Base-by-base conservation (phyloP, 108 stramenopile species). In the Mayamaea pseudoterrestris region DNA sequence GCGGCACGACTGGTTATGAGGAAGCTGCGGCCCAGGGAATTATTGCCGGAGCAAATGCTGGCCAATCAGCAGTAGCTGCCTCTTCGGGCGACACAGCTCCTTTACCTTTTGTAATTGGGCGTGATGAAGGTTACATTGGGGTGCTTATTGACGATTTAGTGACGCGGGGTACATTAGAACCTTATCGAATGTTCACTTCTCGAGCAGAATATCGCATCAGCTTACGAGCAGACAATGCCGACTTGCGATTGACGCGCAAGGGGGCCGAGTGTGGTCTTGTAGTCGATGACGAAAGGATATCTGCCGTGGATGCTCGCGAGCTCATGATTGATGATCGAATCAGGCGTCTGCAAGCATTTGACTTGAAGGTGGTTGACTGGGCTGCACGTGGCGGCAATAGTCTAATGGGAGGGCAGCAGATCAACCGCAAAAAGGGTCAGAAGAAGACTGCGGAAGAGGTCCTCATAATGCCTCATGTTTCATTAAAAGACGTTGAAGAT, bases 1-100 rank as follows among this genome's bases (percentile, higher is more conserved):
- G 94, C 60, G 95, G 97, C 7, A 98, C 97, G 7, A 98, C 97
- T 7, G 97, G 97, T 14, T 98, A 98, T 60, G 97, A 98, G 69
- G 97, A 98, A 61, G 97, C 97, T 5, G 97, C 78, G 0, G 97
- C 95, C 4, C 95, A 95, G 61, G 94, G 94, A 13, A 71, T 98
- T 34, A 73, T 97, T 13, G 96, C 96, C 5, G 96, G 96, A 17
- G 82, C 84, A 28, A 91, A 93, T 65, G 94, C 94, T 7, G 94
- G 89, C 36, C 62, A 76, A 22, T 53, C 53, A 3, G 85, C 85
- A 1, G 56, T 57, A 3, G 83, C 76, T 3, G 64, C 69, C 0
- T 53, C 55, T 25, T 45, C 48, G 7, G 81, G 78, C 0, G 65
- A 78, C 17, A 44, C 58, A 14, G 51, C 65, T 7, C 75, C 81